Evolutionary conservation across 139 green algal genomes (phyloP).

Genomic region (Chlorella sp.): DNA sequence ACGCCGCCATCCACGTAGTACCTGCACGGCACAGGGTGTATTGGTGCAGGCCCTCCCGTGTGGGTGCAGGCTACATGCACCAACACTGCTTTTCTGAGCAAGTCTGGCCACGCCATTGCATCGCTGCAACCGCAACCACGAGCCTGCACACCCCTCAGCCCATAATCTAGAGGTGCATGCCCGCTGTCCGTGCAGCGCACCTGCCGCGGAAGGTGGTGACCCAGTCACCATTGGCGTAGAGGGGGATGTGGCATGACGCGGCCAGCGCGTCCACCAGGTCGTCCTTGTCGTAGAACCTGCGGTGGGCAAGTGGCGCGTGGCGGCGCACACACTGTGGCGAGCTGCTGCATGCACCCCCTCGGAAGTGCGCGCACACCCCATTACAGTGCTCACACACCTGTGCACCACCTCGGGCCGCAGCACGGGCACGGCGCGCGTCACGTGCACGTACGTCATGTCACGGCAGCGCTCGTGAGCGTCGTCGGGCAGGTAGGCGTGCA

Average conservation of each 20-base stretch:
- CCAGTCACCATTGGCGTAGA: slow-evolving; percentile 58
- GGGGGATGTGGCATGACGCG: slow-evolving; percentile 76
- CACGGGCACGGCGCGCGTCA: slow-evolving; percentile 38
- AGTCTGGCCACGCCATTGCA: too few species aligned
- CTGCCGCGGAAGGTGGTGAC: slow-evolving; percentile 64
- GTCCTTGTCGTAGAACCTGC: slow-evolving; percentile 46
- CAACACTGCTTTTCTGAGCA: too few species aligned
- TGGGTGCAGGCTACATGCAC: too few species aligned
- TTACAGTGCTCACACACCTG: too few species aligned
- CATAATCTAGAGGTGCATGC: too few species aligned
- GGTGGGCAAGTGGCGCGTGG: too few species aligned
- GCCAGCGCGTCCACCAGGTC: slow-evolving; percentile 74
- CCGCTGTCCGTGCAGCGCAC: too few species aligned
- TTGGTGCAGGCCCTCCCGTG: too few species aligned
- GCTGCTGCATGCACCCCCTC: background rate
- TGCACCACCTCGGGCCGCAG: slow-evolving; percentile 14
- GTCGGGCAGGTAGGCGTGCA: slow-evolving; percentile 32
- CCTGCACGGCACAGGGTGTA: slow-evolving; percentile 3
- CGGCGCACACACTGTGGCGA: background rate
- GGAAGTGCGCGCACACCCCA: too few species aligned
- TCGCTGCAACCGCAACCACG: too few species aligned
- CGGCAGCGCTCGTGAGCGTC: slow-evolving; percentile 39
- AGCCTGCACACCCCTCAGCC: too few species aligned
- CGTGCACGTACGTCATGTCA: slow-evolving; percentile 29
- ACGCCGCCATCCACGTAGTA: slow-evolving; percentile 29